Evolutionary conservation across 768 basidiomycete species (phyloP).

Genomic region (Coprinellus micaceus): DNA sequence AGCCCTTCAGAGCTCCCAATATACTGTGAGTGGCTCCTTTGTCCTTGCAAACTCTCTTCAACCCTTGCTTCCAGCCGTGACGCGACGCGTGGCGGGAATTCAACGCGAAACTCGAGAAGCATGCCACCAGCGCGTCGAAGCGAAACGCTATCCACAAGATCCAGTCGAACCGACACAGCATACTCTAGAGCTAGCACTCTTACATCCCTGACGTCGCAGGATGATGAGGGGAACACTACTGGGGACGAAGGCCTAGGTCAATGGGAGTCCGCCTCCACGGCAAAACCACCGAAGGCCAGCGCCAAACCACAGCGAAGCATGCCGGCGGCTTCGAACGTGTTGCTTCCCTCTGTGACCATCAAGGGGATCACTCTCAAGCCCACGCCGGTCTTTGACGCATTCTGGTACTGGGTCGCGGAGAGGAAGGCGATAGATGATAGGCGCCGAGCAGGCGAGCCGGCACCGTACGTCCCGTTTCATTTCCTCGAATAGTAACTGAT

Average conservation of each 20-base stretch:
- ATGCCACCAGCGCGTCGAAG: conserved; percentile 2
- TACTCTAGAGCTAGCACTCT: not conserved
- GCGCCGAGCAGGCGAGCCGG: conserved; percentile 44
- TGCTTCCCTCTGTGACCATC: conserved; percentile 24
- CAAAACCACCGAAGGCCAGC: not conserved
- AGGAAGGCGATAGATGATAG: conserved; percentile 55
- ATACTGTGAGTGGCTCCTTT: too few species aligned
- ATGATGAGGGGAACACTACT: not conserved
- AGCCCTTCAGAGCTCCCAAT: too few species aligned
- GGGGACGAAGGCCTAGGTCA: not conserved
- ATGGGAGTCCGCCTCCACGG: too few species aligned
- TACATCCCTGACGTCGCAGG: not conserved
- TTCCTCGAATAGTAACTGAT: not conserved
- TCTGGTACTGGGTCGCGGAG: conserved; percentile 57
- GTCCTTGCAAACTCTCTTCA: too few species aligned
- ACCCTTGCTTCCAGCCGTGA: too few species aligned
- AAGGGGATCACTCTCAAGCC: conserved; percentile 37
- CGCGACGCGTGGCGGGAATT: too few species aligned
- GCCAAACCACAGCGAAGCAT: not conserved
- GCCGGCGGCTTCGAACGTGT: not conserved
- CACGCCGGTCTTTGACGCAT: conserved; percentile 56
- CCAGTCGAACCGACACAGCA: not conserved
- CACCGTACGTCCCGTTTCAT: conserved; percentile 37
- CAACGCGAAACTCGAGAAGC: not conserved
- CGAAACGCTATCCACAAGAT: not conserved